A percentile compares a stretch with the other conserved stretches of the same genome.
phyloP scores from a whole-genome alignment of 148 eudicot genomes.

The Euryodendron excelsum region DNA sequence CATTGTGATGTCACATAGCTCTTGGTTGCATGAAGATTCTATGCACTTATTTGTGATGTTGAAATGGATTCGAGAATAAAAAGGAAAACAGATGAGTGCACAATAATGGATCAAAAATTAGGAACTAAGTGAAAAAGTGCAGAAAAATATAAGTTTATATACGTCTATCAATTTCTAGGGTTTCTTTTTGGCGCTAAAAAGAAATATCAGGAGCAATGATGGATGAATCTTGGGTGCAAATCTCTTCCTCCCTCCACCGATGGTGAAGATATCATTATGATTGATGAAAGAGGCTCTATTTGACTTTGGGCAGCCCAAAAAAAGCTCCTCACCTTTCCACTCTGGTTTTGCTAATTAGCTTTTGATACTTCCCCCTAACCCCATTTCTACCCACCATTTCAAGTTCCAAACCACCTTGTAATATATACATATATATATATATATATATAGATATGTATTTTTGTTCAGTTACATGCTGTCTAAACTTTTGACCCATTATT shows the following conservation, averaged over 20 bases:
- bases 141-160: neutral
- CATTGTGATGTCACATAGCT: neutral
- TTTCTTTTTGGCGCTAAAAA: constrained; percentile 21
- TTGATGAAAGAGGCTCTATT: constrained; percentile 41
- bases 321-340: constrained; percentile 41
- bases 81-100: neutral
- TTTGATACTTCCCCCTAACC: constrained; percentile 29
- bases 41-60: neutral
- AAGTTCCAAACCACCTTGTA: constrained; percentile 42
- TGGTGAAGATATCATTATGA: constrained; percentile 45
- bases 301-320: constrained; percentile 37
- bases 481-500: too few species aligned
- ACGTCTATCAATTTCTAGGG: constrained; percentile 7
- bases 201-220: constrained; percentile 47
- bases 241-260: constrained; percentile 38
- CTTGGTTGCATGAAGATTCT: neutral
- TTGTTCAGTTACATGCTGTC: too few species aligned
- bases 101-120: constrained; percentile 3
- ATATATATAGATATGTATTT: too few species aligned
- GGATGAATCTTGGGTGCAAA: constrained; percentile 54
- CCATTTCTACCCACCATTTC: constrained; percentile 59
- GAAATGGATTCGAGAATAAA: neutral
- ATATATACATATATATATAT: too few species aligned
- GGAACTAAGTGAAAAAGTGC: neutral
- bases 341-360: constrained; percentile 18